Conservation (phyloP, 352 stramenopile species). For the Pythium sp. region DNA sequence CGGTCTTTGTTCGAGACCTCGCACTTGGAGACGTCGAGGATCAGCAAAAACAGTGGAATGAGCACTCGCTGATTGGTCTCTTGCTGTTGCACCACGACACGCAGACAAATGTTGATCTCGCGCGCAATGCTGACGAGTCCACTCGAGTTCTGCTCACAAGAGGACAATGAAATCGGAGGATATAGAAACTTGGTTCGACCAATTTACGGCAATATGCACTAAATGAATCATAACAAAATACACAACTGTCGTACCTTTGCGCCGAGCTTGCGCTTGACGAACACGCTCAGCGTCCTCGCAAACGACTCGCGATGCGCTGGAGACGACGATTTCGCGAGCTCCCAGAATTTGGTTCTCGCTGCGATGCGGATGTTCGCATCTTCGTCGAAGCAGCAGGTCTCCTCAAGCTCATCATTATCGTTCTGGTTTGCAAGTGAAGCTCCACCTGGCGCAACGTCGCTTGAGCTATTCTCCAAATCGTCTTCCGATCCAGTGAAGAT, state of each 20-base stretch:
- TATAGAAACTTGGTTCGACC: neutral
- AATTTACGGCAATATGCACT: too few relatives aligned
- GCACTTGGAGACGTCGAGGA: slow-evolving; percentile 33
- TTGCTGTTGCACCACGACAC: slow-evolving; percentile 26
- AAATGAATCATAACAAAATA: too few relatives aligned
- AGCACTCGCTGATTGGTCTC: slow-evolving; percentile 32
- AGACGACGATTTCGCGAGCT: slow-evolving; percentile 24
- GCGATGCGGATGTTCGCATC: slow-evolving; percentile 32
- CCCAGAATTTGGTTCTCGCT: slow-evolving; percentile 40
- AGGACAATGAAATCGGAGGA: neutral
- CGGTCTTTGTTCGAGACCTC: slow-evolving; percentile 37
- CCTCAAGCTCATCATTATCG: slow-evolving; percentile 32
- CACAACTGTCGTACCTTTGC: slow-evolving; percentile 14
- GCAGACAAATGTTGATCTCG: slow-evolving; percentile 41
- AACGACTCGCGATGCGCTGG: slow-evolving; percentile 27
- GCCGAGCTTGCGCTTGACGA: slow-evolving; percentile 34
- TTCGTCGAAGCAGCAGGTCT: slow-evolving; percentile 51
- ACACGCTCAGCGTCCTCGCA: slow-evolving; percentile 29
- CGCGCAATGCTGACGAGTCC: slow-evolving; percentile 14
- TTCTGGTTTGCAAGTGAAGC: neutral
- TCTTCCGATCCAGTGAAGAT: slow-evolving; percentile 8
- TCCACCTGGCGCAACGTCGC: neutral
- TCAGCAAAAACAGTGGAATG: slow-evolving; percentile 26
- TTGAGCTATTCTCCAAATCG: slow-evolving; percentile 5
- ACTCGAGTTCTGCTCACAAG: neutral